These are phyloP conservation scores for Cercospora sp. DNA, from an alignment of 2,329 filamentous ascomycete species.

Conservation along the genomic window DNA sequence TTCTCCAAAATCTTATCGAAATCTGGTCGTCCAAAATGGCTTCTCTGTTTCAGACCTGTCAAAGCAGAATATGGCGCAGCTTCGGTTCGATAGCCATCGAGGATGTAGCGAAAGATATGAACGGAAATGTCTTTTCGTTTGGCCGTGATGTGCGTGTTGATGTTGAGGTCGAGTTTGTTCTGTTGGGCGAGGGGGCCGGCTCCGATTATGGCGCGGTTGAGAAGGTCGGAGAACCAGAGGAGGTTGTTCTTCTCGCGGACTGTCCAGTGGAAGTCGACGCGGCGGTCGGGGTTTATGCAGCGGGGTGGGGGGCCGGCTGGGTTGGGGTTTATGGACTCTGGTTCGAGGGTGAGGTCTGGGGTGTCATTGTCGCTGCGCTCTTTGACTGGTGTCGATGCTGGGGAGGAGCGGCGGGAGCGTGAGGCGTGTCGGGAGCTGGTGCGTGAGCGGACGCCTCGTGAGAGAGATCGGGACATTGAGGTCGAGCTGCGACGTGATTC, in stretches of 20 bases:
- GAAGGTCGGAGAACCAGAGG: constrained; percentile 59
- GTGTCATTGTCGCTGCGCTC: neutral
- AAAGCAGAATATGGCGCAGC: constrained; percentile 55
- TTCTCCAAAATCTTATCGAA: constrained; percentile 55
- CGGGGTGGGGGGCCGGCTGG: constrained; percentile 3
- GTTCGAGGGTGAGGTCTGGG: neutral
- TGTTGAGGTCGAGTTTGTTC: constrained; percentile 53
- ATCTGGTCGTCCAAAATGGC: constrained; percentile 58
- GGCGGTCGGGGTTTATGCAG: constrained; percentile 16
- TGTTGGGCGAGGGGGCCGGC: constrained; percentile 41
- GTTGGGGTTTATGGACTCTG: neutral
- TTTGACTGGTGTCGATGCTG: neutral
- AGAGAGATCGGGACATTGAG: neutral
- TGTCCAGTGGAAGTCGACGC: constrained; percentile 62
- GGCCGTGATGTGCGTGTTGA: constrained; percentile 59
- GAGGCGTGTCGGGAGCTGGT: constrained; percentile 6
- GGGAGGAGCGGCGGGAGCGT: constrained; percentile 1
- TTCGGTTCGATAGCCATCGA: constrained; percentile 58
- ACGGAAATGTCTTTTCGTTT: constrained; percentile 56
- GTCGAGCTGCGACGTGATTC: constrained; percentile 11
- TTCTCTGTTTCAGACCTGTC: constrained; percentile 56
- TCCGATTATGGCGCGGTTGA: constrained; percentile 49
- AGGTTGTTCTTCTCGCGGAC: constrained; percentile 59
- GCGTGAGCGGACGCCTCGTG: neutral
- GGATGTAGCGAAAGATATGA: constrained; percentile 58